These are phyloP conservation scores for Brettanomyces nanus DNA, from an alignment of 805 yeast species.

Conservation along the genomic window DNA sequence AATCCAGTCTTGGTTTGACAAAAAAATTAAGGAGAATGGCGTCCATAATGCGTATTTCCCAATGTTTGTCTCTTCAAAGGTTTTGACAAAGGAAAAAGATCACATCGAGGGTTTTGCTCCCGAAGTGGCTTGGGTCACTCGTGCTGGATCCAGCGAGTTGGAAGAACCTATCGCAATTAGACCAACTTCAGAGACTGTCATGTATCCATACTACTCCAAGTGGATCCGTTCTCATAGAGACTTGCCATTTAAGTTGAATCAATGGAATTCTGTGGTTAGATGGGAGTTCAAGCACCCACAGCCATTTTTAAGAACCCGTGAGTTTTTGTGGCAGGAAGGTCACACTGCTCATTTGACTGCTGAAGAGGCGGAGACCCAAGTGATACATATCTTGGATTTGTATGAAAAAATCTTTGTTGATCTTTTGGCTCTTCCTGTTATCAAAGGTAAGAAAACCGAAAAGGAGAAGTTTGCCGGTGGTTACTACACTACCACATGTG, in stretches of 20 bases:
- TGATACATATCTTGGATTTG: conserved; percentile 73
- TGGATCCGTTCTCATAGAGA: conserved; percentile 99
- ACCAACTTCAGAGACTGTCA: conserved; percentile 98
- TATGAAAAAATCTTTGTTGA: conserved; percentile 84
- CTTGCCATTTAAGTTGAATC: conserved; percentile 91
- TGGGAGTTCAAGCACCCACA: conserved; percentile 99
- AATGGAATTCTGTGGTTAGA: conserved; percentile 99
- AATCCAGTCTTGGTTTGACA: conserved; percentile 83
- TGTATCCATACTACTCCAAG: conserved; percentile 98
- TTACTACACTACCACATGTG: conserved; percentile 88
- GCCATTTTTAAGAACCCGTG: conserved; percentile 97
- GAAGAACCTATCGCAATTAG: conserved; percentile 99
- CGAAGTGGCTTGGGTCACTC: conserved; percentile 99
- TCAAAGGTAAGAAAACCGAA: conserved; percentile 92
- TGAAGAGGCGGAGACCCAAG: conserved; percentile 79
- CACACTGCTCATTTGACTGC: conserved; percentile 92
- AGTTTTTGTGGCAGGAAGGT: conserved; percentile 99
- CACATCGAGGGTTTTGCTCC: conserved; percentile 99
- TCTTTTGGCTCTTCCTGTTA: conserved; percentile 92
- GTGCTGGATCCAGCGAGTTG: conserved; percentile 86
- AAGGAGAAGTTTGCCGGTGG: conserved; percentile 99
- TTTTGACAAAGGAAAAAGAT: conserved; percentile 94
- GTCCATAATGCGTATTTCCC: conserved; percentile 97
- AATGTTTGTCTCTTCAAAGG: conserved; percentile 91
- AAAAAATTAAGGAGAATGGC: conserved; percentile 73